Evolutionary conservation across 768 basidiomycete species (phyloP).

Genomic region (Xerocomus brunneocitrinus): DNA sequence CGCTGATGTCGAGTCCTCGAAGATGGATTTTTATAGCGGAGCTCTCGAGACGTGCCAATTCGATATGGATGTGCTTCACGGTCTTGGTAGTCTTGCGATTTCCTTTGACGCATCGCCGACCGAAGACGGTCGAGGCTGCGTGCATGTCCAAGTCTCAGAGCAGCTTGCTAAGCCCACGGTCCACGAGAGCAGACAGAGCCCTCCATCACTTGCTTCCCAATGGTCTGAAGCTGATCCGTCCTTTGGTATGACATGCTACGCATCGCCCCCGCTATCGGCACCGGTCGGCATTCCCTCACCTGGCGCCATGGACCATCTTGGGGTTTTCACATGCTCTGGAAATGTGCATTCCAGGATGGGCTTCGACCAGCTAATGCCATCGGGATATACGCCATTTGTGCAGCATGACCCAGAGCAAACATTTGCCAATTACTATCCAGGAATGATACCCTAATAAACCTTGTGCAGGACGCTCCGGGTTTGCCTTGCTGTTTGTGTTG

Average conservation of each 20-base stretch:
- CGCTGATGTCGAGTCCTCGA: constrained; percentile 31
- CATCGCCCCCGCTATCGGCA: constrained; percentile 36
- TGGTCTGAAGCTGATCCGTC: constrained; percentile 23
- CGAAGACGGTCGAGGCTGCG: constrained; percentile 68
- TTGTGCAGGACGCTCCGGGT: not conserved
- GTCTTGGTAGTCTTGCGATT: constrained; percentile 59
- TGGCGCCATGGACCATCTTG: constrained; percentile 30
- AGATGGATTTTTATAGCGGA: constrained; percentile 31
- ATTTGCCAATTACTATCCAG: constrained; percentile 28
- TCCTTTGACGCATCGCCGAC: constrained; percentile 65
- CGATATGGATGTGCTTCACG: constrained; percentile 41
- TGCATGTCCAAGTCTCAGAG: constrained; percentile 63
- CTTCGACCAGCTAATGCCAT: constrained; percentile 24
- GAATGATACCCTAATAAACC: constrained; percentile 22
- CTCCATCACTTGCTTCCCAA: constrained; percentile 18
- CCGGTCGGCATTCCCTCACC: constrained; percentile 35
- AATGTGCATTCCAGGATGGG: constrained; percentile 25
- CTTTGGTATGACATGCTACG: constrained; percentile 19
- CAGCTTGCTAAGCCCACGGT: constrained; percentile 21
- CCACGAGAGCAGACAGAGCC: constrained; percentile 14
- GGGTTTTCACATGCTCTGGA: constrained; percentile 60
- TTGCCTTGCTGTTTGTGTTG: not conserved
- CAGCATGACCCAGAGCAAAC: constrained; percentile 22
- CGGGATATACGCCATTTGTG: constrained; percentile 30
- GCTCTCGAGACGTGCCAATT: constrained; percentile 48